Base-by-base conservation (phyloP, 805 yeast species). In the Saturnispora dispora region DNA sequence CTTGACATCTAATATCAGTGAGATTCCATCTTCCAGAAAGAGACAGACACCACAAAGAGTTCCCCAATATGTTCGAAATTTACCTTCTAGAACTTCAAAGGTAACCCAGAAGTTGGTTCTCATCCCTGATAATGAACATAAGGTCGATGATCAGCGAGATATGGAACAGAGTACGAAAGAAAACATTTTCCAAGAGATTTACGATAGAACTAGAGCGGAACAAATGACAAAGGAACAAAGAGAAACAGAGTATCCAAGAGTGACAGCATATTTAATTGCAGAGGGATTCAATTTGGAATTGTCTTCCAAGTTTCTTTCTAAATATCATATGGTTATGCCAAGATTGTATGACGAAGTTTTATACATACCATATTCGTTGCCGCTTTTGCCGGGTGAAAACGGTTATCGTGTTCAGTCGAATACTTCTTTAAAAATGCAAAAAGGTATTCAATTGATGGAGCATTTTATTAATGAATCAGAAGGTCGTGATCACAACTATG, bases 301-400 rank as follows among this genome's bases (percentile, higher is more conserved):
- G 6, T 79, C 88, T 2, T 74, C 84, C 1, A 73, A 75, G 44
- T 91, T 88, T 58, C 68, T 93, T 28, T 71, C 76, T 39, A 71
- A 76, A 7, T 73, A 82, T 43, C 99, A 91, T 66, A 83, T 83
- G 59, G 95, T 90, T 1, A 78, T 86, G 6, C 96, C 96, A 1
- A 72, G 97, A 55, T 64, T 85, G 30, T 91, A 91, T 60, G 96
- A 91, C 66, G 97, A 91, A 59, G 95, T 88, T n/a, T 68, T 93
- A 23, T 91, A 90, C 61, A 91, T 86, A 7, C 95, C 96, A 0
- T 91, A 90, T 61, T 77, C 88, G 28, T 71, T 91, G 39, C 99
- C 98, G 0, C 71, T 90, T 27, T 70, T 88, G 3, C 95, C 96
- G 0, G 97, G 97, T 3, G 77, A 75, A 25, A 84, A 82, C 57